These are phyloP conservation scores for Penicillium alfredii DNA, from an alignment of 495 filamentous ascomycete genomes.

Conservation along the genomic window DNA sequence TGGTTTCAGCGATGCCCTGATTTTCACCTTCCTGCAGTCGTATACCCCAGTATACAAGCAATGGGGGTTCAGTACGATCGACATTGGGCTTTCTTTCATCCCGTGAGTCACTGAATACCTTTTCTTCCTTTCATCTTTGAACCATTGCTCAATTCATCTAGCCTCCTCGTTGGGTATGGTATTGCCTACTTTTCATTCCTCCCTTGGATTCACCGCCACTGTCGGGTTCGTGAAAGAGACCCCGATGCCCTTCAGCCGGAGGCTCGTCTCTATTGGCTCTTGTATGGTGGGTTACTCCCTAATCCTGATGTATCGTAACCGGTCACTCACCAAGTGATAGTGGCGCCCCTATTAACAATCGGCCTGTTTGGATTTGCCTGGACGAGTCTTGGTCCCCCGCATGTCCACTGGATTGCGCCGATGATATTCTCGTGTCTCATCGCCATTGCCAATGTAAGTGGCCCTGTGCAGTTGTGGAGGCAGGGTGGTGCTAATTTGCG, in stretches of 20 bases:
- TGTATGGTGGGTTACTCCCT: slow-evolving; percentile 30
- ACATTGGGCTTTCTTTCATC: slow-evolving; percentile 57
- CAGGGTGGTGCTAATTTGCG: background rate
- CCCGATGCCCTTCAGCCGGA: slow-evolving; percentile 51
- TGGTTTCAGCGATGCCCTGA: slow-evolving; percentile 73
- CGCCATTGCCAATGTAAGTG: slow-evolving; percentile 53
- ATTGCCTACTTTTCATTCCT: slow-evolving; percentile 60
- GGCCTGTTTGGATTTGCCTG: slow-evolving; percentile 66
- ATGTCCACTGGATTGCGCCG: slow-evolving; percentile 57
- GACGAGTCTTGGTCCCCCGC: slow-evolving; percentile 56
- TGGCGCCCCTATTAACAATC: slow-evolving; percentile 58
- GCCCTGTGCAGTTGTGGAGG: no score
- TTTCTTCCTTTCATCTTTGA: no score
- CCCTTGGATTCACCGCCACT: slow-evolving; percentile 55
- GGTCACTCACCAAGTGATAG: slow-evolving; percentile 13
- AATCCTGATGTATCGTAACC: background rate
- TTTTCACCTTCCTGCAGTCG: slow-evolving; percentile 73
- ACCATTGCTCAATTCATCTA: no score
- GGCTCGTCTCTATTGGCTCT: slow-evolving; percentile 49
- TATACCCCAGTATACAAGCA: slow-evolving; percentile 60
- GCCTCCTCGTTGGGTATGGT: slow-evolving; percentile 59
- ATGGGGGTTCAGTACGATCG: slow-evolving; percentile 53
- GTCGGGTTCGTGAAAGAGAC: slow-evolving; percentile 33
- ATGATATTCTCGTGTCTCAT: slow-evolving; percentile 56
- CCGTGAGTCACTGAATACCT: no score